Evolutionary conservation across 202 grass and related monocot genomes (phyloP).

Genomic region (Eragrostis tef): DNA sequence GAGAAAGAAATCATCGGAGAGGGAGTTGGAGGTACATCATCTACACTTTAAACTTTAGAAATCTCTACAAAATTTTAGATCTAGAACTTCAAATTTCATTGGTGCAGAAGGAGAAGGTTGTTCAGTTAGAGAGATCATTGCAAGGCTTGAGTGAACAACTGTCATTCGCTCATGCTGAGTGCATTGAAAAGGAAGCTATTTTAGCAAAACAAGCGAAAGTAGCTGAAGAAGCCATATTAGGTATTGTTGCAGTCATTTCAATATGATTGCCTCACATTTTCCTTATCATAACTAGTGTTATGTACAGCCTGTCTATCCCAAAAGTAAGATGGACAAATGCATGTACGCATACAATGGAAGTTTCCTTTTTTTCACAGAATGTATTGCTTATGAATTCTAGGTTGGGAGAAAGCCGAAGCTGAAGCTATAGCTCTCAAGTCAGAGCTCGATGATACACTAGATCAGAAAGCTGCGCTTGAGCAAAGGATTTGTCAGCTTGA

Average conservation of each 20-base stretch:
- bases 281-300: conserved; percentile 16
- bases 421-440: conserved; percentile 73
- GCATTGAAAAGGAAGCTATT: conserved; percentile 65
- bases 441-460: conserved; percentile 70
- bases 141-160: conserved; percentile 72
- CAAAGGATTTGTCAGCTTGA: conserved; percentile 70
- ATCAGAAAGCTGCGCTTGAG: conserved; percentile 60
- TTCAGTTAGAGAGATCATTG: conserved; percentile 70
- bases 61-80: conserved; percentile 7
- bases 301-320: conserved; percentile 6
- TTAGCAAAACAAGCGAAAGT: conserved; percentile 80
- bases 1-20: conserved; percentile 76
- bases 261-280: not conserved
- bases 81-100: not conserved
- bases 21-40: conserved; percentile 54
- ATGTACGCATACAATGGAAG: not conserved
- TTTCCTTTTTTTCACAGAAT: conserved; percentile 5
- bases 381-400: conserved; percentile 42
- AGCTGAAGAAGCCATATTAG: conserved; percentile 88
- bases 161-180: conserved; percentile 67
- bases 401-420: conserved; percentile 81
- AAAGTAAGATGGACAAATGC: conserved; percentile 10
- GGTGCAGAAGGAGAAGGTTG: conserved; percentile 65
- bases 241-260: conserved; percentile 47
- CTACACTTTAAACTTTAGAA: not conserved